Conservation (phyloP, 2,329 filamentous ascomycete species). For the Didymella glomerata region DNA sequence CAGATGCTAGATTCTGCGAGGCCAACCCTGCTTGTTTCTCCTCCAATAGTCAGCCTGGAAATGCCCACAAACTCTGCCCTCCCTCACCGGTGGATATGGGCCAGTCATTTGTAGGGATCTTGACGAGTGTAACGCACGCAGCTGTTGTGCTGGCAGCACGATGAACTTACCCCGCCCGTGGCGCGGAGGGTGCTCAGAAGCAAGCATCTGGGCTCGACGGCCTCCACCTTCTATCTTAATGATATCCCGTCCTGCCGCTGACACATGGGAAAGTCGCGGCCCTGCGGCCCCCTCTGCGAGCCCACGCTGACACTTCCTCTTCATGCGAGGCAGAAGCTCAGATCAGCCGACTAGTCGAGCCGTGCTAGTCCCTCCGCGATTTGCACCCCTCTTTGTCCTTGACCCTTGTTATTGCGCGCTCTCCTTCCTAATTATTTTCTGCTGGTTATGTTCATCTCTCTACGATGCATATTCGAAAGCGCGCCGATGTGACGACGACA, state of each 20-base stretch:
- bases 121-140: constrained; percentile 26
- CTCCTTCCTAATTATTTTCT: constrained; percentile 9
- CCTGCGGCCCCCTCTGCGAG: constrained; percentile 25
- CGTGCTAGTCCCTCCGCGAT: constrained; percentile 27
- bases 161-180: constrained; percentile 35
- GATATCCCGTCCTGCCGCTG: constrained; percentile 2
- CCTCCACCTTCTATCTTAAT: constrained; percentile 5
- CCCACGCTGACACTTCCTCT: constrained; percentile 23
- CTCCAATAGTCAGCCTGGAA: constrained; percentile 33
- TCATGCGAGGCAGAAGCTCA: constrained; percentile 12
- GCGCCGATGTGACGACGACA: constrained; percentile 27
- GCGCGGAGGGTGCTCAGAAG: constrained; percentile 34
- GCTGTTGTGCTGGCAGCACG: constrained; percentile 6
- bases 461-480: constrained; percentile 38
- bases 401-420: constrained; percentile 25
- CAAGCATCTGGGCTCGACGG: constrained; percentile 22
- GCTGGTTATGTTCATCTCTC: constrained; percentile 23
- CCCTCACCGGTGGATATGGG: constrained; percentile 30
- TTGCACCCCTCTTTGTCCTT: constrained; percentile 22
- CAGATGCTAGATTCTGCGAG: constrained; percentile 15
- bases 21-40: constrained; percentile 24
- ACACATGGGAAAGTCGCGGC: constrained; percentile 16
- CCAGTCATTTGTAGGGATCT: constrained; percentile 27
- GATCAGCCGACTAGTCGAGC: constrained; percentile 23
- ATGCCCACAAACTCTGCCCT: constrained; percentile 23